Percentiles rank a stretch among this genome's conserved stretches.
Conservation (phyloP, 2,329 filamentous ascomycete species). For the Beauveria sp. region DNA sequence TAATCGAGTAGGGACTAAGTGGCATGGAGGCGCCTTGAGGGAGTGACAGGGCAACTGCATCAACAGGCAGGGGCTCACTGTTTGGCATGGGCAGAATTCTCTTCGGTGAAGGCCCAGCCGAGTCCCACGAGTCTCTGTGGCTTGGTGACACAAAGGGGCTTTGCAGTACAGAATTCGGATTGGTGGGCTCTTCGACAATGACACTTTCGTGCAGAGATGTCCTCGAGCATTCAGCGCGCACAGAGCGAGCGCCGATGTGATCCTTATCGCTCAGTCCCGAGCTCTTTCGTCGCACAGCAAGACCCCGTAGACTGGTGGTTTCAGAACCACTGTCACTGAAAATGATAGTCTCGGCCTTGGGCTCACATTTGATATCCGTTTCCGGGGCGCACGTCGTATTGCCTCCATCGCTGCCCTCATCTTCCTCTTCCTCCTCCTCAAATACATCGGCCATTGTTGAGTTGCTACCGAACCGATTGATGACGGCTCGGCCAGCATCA, state of each 20-base stretch:
- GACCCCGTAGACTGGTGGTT: conserved; percentile 1
- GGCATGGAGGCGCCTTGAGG: conserved; percentile 39
- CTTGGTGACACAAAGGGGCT: not conserved
- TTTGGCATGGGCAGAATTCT: conserved; percentile 24
- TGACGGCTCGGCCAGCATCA: conserved; percentile 50
- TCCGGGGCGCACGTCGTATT: conserved; percentile 35
- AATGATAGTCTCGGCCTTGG: not conserved
- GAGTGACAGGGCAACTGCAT: conserved; percentile 16
- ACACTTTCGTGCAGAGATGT: conserved; percentile 45
- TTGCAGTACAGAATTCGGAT: conserved; percentile 10
- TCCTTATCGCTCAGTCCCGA: conserved; percentile 37
- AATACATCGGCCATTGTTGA: conserved; percentile 81
- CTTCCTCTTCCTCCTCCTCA: conserved; percentile 67
- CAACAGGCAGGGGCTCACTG: conserved; percentile 1
- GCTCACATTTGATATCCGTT: conserved; percentile 21
- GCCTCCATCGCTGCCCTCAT: conserved; percentile 35
- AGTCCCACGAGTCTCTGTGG: conserved; percentile 29
- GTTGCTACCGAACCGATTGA: conserved; percentile 56
- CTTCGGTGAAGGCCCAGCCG: conserved; percentile 38
- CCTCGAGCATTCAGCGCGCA: conserved; percentile 42
- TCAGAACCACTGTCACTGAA: conserved; percentile 6
- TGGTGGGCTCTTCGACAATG: conserved; percentile 42
- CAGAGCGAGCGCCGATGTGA: conserved; percentile 17
- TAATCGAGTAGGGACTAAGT: conserved; percentile 58
- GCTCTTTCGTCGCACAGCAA: conserved; percentile 33